Evolutionary conservation across 2,329 filamentous ascomycete species (phyloP), one percentile per base, ranked within the genome.

Genomic region (Phyllosticta paracitricarpa): DNA sequence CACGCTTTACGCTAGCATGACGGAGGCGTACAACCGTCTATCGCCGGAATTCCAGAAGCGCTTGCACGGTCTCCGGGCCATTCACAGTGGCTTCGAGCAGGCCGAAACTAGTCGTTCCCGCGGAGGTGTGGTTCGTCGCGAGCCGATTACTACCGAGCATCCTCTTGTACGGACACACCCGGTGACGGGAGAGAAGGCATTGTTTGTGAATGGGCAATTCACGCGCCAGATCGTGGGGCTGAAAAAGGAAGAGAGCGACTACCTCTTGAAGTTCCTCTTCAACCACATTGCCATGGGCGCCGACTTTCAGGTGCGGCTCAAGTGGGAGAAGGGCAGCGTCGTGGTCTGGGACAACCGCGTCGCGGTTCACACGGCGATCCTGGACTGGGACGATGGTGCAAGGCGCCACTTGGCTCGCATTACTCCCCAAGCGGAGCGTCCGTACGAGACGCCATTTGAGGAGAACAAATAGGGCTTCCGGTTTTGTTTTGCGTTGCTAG

Each of bases 281-380:
- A 83, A 90, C 68, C 89, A 91, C 68, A 84, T 91, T 58, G 86
- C 85, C 0, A 81, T 83, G 51, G 86, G 86, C 22, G 84, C 86
- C 57, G 88, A 91, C 69, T 84, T 91, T 71, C 89, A 92, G 67
- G 81, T 81, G 4, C 82, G 89, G 25, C 81, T 96, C 57, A 88
- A 87, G 72, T 95, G 90, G 90, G 84, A 85, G 66, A 80, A 84
- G 53, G 82, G 84, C n/a, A 93, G 89, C 0, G 89, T 95, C 1
- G 88, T 94, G 1, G 85, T 93, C 0, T 95, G 89, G 89, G 90
- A 94, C 72, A 94, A 93, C 76, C 81, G 89, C 33, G 84, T 92
- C 0, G 91, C 88, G 9, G 82, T 85, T 66, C 90, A 96, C 73
- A 88, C 88, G 6, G 90, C 90, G 1, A 77, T 93, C 51, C 78